Conservation (phyloP, 768 basidiomycete species). For the button mushroom (Agaricus bisporus) region DNA sequence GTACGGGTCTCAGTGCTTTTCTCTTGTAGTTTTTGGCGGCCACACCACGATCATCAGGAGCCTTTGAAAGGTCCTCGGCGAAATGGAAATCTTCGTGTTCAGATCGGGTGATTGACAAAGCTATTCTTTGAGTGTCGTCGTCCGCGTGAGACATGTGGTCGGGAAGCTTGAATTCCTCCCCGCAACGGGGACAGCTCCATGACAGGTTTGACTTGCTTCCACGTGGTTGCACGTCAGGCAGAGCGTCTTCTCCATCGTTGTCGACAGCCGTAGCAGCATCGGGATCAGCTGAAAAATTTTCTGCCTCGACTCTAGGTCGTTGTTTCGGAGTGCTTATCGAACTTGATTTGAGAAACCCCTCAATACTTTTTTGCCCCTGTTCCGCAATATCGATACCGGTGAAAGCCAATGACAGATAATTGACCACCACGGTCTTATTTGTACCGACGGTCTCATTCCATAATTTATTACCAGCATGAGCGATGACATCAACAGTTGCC, state of each 20-base stretch:
- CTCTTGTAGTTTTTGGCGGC: constrained; percentile 11
- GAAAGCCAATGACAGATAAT: constrained; percentile 68
- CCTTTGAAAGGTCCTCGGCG: constrained; percentile 66
- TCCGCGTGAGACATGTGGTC: constrained; percentile 15
- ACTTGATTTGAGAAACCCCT: constrained; percentile 67
- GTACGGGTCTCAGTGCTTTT: constrained; percentile 12
- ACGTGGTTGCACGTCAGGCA: constrained; percentile 3
- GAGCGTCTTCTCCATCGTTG: not conserved
- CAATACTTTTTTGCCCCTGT: constrained; percentile 79
- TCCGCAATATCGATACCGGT: constrained; percentile 72
- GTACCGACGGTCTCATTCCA: constrained; percentile 83
- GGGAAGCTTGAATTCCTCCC: constrained; percentile 34
- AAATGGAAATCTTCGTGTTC: constrained; percentile 93
- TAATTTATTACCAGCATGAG: constrained; percentile 68
- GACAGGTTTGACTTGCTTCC: constrained; percentile 19
- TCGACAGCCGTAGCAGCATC: not conserved
- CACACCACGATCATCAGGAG: constrained; percentile 19
- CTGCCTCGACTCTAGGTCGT: constrained; percentile 30
- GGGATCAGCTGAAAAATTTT: not conserved
- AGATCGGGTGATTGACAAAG: constrained; percentile 36
- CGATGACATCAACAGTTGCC: constrained; percentile 71
- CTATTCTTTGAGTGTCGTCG: constrained; percentile 27
- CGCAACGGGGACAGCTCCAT: constrained; percentile 57
- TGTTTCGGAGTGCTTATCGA: constrained; percentile 28
- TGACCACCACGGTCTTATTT: constrained; percentile 53